Conservation (phyloP, 2,329 filamentous ascomycete genomes). For the Alternaria novae-zelandiae region DNA sequence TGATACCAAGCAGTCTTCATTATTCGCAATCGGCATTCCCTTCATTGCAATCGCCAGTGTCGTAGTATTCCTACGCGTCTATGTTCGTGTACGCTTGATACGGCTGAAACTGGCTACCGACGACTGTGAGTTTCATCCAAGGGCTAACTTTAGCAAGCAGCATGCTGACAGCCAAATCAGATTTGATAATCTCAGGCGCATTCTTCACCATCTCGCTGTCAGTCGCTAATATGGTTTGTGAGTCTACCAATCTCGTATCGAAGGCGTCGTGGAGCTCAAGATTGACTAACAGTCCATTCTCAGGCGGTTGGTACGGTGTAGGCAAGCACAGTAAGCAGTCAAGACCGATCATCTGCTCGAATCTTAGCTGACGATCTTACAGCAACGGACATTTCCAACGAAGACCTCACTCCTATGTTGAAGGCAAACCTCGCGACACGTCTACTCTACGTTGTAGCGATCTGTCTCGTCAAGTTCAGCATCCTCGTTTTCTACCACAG, state of each 20-base stretch:
- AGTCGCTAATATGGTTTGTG: background rate
- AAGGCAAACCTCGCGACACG: background rate
- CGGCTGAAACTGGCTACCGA: background rate
- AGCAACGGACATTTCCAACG: background rate
- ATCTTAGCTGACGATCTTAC: background rate
- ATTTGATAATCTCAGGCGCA: background rate
- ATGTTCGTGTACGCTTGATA: background rate
- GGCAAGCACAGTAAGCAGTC: background rate
- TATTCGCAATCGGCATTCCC: background rate
- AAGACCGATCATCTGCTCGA: no score
- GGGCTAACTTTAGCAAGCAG: accelerated
- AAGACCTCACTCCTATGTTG: background rate
- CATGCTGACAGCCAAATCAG: background rate
- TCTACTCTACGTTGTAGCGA: background rate
- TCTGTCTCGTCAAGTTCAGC: background rate
- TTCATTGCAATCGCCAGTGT: background rate
- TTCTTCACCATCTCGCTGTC: background rate
- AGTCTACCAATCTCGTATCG: background rate
- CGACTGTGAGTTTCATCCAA: background rate
- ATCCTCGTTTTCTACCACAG: background rate
- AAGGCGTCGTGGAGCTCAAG: background rate
- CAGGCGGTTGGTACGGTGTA: background rate
- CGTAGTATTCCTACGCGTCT: background rate
- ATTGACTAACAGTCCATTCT: background rate
- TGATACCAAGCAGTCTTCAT: background rate